phyloP scores from a whole-genome alignment of 495 filamentous ascomycete species.

The Hypoxylon perforatum region DNA sequence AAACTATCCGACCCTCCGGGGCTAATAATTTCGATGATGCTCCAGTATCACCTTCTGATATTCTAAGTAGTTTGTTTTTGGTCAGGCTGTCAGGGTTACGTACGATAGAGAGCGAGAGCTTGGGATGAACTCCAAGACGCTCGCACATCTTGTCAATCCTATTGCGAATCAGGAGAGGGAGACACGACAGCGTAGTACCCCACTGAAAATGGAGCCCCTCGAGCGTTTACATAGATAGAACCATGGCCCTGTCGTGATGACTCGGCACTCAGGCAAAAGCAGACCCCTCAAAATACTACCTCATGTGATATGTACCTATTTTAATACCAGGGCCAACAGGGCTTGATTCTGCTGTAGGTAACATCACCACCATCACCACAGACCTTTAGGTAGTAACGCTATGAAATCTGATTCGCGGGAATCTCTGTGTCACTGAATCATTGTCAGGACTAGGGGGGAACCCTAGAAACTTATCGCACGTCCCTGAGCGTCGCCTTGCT shows the following conservation, averaged over 20 bases:
- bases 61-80: background rate
- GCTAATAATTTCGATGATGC: background rate
- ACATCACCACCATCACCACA: slow-evolving; percentile 27
- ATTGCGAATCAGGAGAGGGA: slow-evolving; percentile 17
- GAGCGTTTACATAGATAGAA: slow-evolving; percentile 1
- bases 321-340: slow-evolving; percentile 1
- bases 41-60: background rate
- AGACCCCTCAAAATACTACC: slow-evolving; percentile 35
- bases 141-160: slow-evolving; percentile 18
- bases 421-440: slow-evolving; percentile 26
- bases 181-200: slow-evolving; percentile 1
- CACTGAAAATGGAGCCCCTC: slow-evolving; percentile 8
- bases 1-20: background rate
- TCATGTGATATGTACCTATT: slow-evolving; percentile 19
- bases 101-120: slow-evolving; percentile 1
- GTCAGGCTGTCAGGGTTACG: slow-evolving; percentile 10
- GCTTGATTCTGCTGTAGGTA: slow-evolving; percentile 12
- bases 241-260: slow-evolving; percentile 15
- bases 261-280: slow-evolving; percentile 24
- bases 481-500: slow-evolving; percentile 25
- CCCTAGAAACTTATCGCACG: slow-evolving; percentile 13
- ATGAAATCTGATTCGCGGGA: slow-evolving; percentile 27
- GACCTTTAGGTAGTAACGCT: slow-evolving; percentile 18
- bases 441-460: slow-evolving; percentile 29
- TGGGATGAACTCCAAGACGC: slow-evolving; percentile 4